Evolutionary conservation across 2,329 filamentous ascomycete genomes (phyloP), one percentile per base, ranked within the genome.

Genomic region (Cercospora canescens): DNA sequence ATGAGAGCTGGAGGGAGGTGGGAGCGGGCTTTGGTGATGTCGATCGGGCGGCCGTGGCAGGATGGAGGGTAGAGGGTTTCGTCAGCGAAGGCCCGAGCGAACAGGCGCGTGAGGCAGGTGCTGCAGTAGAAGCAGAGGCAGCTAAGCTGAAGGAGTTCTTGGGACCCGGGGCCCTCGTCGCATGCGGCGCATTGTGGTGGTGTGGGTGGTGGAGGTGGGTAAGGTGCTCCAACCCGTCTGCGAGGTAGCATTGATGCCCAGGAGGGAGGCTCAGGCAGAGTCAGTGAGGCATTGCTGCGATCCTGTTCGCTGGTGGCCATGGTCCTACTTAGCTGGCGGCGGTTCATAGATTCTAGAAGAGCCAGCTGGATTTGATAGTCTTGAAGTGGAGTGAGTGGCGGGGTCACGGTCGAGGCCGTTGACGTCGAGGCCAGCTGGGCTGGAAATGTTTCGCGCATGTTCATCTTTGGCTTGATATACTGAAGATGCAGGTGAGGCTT

Each of bases 111-210:
- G n/a, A 67, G 62, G 59, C 66, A 67, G 32, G n/a, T 16, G 34
- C 48, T 58, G 54, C 66, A 67, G 32, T 65, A 65, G 59, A 30
- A 16, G 59, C 66, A 67, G 24, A 28, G 30, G 58, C 66, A 67
- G 35, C 34, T 30, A 59, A 54, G 76, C 26, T 56, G 48, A 7
- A 67, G 45, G 12, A 61, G 21, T 45, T 60, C 9, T n/a, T 59
- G 14, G 26, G 54, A 37, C 5, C 28, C 39, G 14, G 28, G 37
- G 14, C 35, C 16, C 9, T 67, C 64, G 21, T 56, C 45, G 28
- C 64, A 67, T 37, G 55, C 45, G 41, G 24, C n/a, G 34, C 64
- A 67, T 16, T 16, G 32, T 26, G 64, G 14, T 18, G 64, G 7
- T 45, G 24, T 52, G 45, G 12, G 16, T 14, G 26, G 45, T 28